Evolutionary conservation across 345 rosid genomes (phyloP).

Genomic region (Noccaea bulbosa): DNA sequence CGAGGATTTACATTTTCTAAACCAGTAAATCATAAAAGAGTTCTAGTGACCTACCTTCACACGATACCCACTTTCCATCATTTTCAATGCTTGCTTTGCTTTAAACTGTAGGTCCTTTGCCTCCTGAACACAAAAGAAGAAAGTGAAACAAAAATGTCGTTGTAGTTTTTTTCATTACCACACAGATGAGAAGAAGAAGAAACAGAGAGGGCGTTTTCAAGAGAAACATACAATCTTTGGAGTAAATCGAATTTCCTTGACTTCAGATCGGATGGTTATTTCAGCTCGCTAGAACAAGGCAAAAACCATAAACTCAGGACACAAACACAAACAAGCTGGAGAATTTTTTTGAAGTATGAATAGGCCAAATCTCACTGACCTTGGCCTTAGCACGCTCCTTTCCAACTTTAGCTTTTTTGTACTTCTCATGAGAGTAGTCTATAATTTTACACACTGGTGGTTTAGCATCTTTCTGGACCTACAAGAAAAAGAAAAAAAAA

Average conservation of each 20-base stretch:
- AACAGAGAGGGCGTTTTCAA: conserved; percentile 4
- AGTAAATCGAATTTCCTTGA: conserved; percentile 80
- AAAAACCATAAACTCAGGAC: conserved; percentile 27
- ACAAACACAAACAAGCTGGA: not conserved
- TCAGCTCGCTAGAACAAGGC: conserved; percentile 39
- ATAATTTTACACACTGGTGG: conserved; percentile 49
- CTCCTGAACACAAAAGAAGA: conserved; percentile 56
- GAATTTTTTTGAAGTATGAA: not conserved
- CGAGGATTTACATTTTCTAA: conserved; percentile 1
- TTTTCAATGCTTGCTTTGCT: conserved; percentile 62
- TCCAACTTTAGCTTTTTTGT: conserved; percentile 41
- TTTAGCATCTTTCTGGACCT: conserved; percentile 43
- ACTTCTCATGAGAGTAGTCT: conserved; percentile 40
- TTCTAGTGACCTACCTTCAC: conserved; percentile 66
- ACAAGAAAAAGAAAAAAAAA: conserved; percentile 1
- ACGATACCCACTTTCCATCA: conserved; percentile 83
- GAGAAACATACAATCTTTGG: conserved; percentile 71
- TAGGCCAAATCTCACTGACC: conserved; percentile 30
- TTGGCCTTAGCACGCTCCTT: conserved; percentile 49
- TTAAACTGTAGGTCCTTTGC: conserved; percentile 74
- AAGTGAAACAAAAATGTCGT: not conserved
- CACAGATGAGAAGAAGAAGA: not conserved
- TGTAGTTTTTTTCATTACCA: conserved; percentile 1
- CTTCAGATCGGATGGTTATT: conserved; percentile 38
- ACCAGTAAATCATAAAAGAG: not conserved